Conservation (phyloP, 805 yeast species). For the Grigorovia transvaalensis region DNA sequence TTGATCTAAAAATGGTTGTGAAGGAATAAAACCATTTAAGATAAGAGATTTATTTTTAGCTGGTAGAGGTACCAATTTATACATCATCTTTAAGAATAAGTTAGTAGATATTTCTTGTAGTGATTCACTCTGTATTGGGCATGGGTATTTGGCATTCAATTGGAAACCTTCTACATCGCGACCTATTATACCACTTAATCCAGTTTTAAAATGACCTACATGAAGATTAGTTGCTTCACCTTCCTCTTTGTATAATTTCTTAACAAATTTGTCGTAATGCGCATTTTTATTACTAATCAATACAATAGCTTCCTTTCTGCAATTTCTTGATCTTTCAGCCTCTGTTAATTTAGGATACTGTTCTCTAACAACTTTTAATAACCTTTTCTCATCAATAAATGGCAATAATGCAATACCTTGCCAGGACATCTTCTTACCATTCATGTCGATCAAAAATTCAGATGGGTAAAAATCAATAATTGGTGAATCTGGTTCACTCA, state of each 20-base stretch:
- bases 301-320: conserved; percentile 58
- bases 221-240: conserved; percentile 18
- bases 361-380: conserved; percentile 53
- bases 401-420: conserved; percentile 87
- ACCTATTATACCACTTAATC: conserved; percentile 48
- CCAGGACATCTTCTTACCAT: conserved; percentile 92
- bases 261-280: conserved; percentile 28
- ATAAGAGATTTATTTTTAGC: conserved; percentile 65
- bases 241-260: conserved; percentile 24
- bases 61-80: conserved; percentile 38
- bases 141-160: conserved; percentile 22
- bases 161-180: conserved; percentile 28
- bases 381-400: conserved; percentile 74
- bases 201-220: conserved; percentile 42
- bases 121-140: conserved; percentile 30
- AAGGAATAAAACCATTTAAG: conserved; percentile 65
- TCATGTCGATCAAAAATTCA: conserved; percentile 84
- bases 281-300: conserved; percentile 56
- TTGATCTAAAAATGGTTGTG: conserved; percentile 46
- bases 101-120: conserved; percentile 34
- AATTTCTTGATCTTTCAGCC: conserved; percentile 60
- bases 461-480: conserved; percentile 88
- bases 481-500: conserved; percentile 70
- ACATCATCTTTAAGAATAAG: conserved; percentile 37
- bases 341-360: conserved; percentile 56